These are phyloP conservation scores for Mycena sanguinolenta DNA, from an alignment of 768 basidiomycete genomes.

Conservation along the genomic window DNA sequence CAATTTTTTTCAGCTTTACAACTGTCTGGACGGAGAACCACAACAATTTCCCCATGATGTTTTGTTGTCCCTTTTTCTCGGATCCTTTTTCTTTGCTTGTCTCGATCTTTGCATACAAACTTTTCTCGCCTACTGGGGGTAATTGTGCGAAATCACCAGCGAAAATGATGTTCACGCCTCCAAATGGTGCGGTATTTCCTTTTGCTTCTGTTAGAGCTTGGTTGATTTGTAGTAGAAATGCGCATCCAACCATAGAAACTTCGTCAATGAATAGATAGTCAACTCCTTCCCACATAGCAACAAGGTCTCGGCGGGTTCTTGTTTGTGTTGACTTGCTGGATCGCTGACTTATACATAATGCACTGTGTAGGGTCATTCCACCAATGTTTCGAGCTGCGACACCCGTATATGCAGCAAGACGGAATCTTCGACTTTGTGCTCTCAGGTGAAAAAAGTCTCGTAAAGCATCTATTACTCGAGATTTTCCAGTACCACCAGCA, in stretches of 20 bases:
- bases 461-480: conserved; percentile 52
- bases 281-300: conserved; percentile 42
- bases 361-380: conserved; percentile 57
- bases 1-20: too few species aligned
- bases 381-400: conserved; percentile 54
- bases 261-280: conserved; percentile 54
- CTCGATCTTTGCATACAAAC: conserved; percentile 27
- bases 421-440: conserved; percentile 42
- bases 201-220: conserved; percentile 50
- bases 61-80: background rate
- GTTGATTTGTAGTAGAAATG: conserved; percentile 47
- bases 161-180: conserved; percentile 57
- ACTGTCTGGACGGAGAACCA: background rate
- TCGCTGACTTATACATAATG: conserved; percentile 38
- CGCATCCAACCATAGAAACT: conserved; percentile 56
- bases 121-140: conserved; percentile 48
- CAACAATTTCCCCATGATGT: background rate
- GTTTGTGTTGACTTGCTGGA: conserved; percentile 10
- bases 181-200: conserved; percentile 46
- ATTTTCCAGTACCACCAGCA: conserved; percentile 60
- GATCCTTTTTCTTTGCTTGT: background rate
- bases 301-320: conserved; percentile 34
- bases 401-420: conserved; percentile 52
- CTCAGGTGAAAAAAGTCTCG: conserved; percentile 45
- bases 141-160: conserved; percentile 49